Conservation (phyloP, 129 eudicot species). For the Lactuca saligna region DNA sequence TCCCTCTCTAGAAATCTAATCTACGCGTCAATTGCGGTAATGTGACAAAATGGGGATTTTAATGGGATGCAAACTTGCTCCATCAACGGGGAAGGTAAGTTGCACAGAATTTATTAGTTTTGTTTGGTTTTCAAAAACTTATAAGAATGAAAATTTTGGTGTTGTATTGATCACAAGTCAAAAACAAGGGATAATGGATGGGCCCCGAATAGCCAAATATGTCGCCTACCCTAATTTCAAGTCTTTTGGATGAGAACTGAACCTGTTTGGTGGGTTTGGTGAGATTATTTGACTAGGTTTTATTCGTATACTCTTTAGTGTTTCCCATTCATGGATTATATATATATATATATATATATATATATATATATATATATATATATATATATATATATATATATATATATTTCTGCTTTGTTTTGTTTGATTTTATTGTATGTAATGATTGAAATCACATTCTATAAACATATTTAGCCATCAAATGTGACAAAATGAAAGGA, state of each 20-base stretch:
- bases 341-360: too few relatives aligned
- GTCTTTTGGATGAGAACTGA: slow-evolving; percentile 26
- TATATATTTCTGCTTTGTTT: too few relatives aligned
- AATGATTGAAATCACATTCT: background rate
- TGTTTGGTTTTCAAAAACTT: slow-evolving; percentile 9
- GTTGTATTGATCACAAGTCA: slow-evolving; percentile 28
- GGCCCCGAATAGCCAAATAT: slow-evolving; percentile 22
- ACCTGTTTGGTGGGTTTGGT: slow-evolving; percentile 41
- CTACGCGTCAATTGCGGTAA: slow-evolving; percentile 37
- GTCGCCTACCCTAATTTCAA: slow-evolving; percentile 22
- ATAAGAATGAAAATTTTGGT: slow-evolving; percentile 6
- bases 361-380: too few relatives aligned
- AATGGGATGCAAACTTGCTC: slow-evolving; percentile 33
- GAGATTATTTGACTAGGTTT: slow-evolving; percentile 30
- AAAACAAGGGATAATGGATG: slow-evolving; percentile 35
- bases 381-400: too few relatives aligned
- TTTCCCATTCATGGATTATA: background rate
- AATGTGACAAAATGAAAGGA: background rate
- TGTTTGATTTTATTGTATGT: background rate
- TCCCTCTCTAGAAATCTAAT: slow-evolving; percentile 23
- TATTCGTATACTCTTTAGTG: background rate
- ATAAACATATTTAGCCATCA: background rate
- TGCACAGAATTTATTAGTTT: slow-evolving; percentile 13
- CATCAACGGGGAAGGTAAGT: slow-evolving; percentile 33
- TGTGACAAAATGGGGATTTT: slow-evolving; percentile 27